Conservation (phyloP, 495 filamentous ascomycete genomes). For the Aspergillus egyptiacus region DNA sequence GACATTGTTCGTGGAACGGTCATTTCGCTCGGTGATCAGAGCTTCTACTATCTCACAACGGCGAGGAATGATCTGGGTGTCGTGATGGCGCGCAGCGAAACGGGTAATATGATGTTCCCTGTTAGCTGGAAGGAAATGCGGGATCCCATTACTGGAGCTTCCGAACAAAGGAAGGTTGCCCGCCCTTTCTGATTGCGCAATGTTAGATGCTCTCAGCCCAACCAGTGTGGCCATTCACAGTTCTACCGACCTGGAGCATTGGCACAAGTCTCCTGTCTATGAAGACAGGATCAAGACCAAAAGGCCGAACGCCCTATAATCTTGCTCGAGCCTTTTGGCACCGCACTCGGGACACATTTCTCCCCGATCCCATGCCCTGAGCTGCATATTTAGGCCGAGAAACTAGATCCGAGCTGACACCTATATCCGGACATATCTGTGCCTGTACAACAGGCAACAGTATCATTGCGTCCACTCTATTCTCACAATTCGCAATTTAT, state of each 20-base stretch:
- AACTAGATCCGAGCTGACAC: background rate
- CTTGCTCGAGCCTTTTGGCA: background rate
- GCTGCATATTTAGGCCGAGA: background rate
- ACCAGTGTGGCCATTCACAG: background rate
- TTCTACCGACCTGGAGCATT: background rate
- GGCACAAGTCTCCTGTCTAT: too few species aligned
- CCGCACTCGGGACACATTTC: too few species aligned
- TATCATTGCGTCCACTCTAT: background rate
- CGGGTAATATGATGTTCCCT: conserved; percentile 83
- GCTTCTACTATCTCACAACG: conserved; percentile 87
- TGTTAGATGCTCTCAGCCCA: background rate
- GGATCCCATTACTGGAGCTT: conserved; percentile 70
- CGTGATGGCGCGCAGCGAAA: conserved; percentile 86
- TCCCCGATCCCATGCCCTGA: background rate
- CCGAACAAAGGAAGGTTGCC: conserved; percentile 85
- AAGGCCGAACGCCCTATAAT: background rate
- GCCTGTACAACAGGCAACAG: background rate
- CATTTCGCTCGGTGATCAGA: conserved; percentile 87
- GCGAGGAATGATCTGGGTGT: conserved; percentile 88
- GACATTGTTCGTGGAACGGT: conserved; percentile 89
- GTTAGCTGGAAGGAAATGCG: conserved; percentile 92
- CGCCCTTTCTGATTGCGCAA: conserved; percentile 65
- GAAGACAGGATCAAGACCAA: background rate
- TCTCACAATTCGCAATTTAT: background rate
- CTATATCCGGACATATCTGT: background rate